These are phyloP conservation scores for Scedosporium boydii DNA, from an alignment of 2,329 filamentous ascomycete species.

Conservation along the genomic window DNA sequence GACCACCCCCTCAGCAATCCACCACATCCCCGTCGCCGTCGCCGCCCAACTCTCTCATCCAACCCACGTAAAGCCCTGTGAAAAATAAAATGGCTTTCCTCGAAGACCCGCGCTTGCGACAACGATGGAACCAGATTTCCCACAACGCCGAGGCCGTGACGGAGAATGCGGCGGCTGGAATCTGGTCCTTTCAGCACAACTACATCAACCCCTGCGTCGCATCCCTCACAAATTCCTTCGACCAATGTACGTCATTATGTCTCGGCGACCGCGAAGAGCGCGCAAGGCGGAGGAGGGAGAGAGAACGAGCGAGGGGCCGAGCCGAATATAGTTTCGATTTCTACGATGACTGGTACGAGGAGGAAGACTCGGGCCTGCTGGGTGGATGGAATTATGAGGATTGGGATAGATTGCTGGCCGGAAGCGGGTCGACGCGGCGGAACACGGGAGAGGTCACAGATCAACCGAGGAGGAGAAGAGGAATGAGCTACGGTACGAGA, in stretches of 20 bases:
- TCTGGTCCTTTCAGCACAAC: conserved; percentile 80
- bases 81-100: conserved; percentile 45
- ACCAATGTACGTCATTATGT: conserved; percentile 64
- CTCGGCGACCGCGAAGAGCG: conserved; percentile 66
- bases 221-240: conserved; percentile 55
- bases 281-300: conserved; percentile 56
- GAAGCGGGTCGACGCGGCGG: conserved; percentile 37
- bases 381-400: conserved; percentile 67
- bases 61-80: conserved; percentile 6
- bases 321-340: conserved; percentile 91
- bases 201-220: conserved; percentile 77
- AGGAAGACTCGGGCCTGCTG: conserved; percentile 34
- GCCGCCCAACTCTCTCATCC: conserved; percentile 7
- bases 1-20: background rate
- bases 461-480: conserved; percentile 64
- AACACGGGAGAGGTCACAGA: conserved; percentile 33
- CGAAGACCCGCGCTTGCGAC: conserved; percentile 80
- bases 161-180: conserved; percentile 79
- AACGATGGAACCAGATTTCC: conserved; percentile 86
- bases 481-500: conserved; percentile 83
- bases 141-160: conserved; percentile 86
- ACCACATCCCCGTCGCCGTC: background rate
- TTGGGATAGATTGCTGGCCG: conserved; percentile 72
- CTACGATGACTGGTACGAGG: conserved; percentile 90
- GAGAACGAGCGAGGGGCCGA: conserved; percentile 46